Evolutionary conservation across 352 stramenopile genomes (phyloP).

Genomic region (Globisporangium acanthophoron): DNA sequence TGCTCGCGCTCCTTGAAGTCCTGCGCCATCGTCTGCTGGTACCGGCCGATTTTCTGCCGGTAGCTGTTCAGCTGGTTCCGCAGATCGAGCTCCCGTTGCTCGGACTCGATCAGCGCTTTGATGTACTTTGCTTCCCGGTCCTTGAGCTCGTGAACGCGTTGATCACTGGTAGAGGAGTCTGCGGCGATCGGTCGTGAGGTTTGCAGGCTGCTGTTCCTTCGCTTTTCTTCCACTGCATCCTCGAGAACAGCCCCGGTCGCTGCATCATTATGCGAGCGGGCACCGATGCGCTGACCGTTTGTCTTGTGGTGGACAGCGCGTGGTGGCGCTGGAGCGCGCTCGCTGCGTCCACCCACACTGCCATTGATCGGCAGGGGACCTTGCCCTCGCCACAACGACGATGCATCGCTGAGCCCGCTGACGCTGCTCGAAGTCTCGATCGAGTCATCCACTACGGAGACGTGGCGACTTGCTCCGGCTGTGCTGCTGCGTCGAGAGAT

Average conservation of each 20-base stretch:
- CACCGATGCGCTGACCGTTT: background rate
- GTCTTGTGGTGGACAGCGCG: too few species aligned
- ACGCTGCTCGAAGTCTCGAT: conserved; percentile 12
- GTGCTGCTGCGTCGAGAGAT: background rate
- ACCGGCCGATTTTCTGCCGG: conserved; percentile 36
- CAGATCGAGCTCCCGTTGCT: conserved; percentile 68
- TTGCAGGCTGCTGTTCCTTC: background rate
- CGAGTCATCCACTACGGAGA: conserved; percentile 2
- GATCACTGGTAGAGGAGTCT: background rate
- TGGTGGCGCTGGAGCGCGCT: background rate
- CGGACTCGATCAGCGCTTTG: conserved; percentile 65
- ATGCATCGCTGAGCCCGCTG: conserved; percentile 10
- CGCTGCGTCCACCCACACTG: background rate
- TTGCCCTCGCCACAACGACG: conserved; percentile 5
- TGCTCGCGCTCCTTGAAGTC: conserved; percentile 37
- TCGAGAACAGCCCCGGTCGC: background rate
- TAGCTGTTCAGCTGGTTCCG: conserved; percentile 40
- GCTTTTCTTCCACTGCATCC: background rate
- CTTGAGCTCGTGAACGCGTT: conserved; percentile 45
- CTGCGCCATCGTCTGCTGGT: conserved; percentile 32
- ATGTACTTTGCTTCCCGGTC: conserved; percentile 73
- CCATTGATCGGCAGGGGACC: background rate
- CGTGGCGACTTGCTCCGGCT: background rate
- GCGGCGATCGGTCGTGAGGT: background rate
- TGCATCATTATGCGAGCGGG: background rate